Evolutionary conservation across 306 rosid genomes (phyloP).

Genomic region (Ochetophila trinervis): DNA sequence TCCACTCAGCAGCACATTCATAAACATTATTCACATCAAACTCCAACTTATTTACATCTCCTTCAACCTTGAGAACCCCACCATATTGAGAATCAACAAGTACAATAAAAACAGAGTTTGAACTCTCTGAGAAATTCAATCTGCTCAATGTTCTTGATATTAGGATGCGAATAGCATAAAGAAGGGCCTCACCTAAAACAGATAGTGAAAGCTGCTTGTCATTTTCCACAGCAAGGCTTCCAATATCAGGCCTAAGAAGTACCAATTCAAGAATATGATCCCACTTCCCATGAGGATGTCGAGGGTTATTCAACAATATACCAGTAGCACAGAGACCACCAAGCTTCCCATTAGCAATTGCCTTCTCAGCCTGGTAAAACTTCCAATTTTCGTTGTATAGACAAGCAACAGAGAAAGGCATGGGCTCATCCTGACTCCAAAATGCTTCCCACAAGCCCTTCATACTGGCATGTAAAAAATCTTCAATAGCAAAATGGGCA

Average conservation of each 20-base stretch:
- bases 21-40: constrained; percentile 77
- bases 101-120: constrained; percentile 70
- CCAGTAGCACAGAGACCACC: constrained; percentile 85
- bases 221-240: constrained; percentile 47
- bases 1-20: constrained; percentile 94
- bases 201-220: constrained; percentile 57
- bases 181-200: constrained; percentile 80
- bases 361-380: constrained; percentile 88
- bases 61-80: constrained; percentile 93
- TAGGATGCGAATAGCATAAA: constrained; percentile 73
- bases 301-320: constrained; percentile 66
- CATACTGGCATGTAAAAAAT: constrained; percentile 86
- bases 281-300: constrained; percentile 94
- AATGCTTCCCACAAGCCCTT: constrained; percentile 97
- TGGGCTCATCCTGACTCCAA: constrained; percentile 86
- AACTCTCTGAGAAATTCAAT: constrained; percentile 51
- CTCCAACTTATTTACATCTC: constrained; percentile 81
- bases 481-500: constrained; percentile 86
- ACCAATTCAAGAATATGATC: constrained; percentile 85
- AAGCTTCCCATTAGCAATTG: constrained; percentile 80
- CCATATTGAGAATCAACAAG: constrained; percentile 86
- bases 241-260: constrained; percentile 74
- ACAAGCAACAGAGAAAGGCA: constrained; percentile 91
- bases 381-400: constrained; percentile 65
- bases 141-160: constrained; percentile 85